Percentiles rank a stretch among this genome's conserved stretches.
phyloP scores from a whole-genome alignment of 331 rosid species.

The Acacia concinna region DNA sequence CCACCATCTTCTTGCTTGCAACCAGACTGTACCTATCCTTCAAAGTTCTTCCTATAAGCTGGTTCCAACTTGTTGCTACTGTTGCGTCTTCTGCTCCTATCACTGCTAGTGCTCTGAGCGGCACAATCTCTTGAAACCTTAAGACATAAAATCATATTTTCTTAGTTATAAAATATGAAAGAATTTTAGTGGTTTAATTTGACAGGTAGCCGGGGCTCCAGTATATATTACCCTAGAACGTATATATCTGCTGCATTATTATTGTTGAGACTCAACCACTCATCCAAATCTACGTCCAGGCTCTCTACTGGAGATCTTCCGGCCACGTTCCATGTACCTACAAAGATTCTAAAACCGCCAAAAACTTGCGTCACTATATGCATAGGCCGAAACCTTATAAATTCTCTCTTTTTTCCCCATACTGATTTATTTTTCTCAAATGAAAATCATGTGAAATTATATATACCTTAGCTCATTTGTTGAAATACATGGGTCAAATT shows the following conservation, averaged over 20 bases:
- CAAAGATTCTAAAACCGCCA: constrained; percentile 60
- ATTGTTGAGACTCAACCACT: constrained; percentile 87
- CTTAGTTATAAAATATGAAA: not conserved
- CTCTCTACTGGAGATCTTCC: constrained; percentile 86
- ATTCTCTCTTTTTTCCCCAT: not conserved
- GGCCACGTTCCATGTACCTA: constrained; percentile 97
- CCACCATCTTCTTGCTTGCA: constrained; percentile 96
- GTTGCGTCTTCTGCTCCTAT: constrained; percentile 81
- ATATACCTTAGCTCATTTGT: constrained; percentile 62
- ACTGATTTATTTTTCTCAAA: constrained; percentile 10
- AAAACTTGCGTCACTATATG: constrained; percentile 6
- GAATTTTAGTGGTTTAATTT: not conserved
- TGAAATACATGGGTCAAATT: constrained; percentile 65
- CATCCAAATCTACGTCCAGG: constrained; percentile 86
- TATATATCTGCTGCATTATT: constrained; percentile 76
- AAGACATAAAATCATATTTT: not conserved
- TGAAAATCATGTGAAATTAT: not conserved
- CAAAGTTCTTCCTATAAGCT: constrained; percentile 65
- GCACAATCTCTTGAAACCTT: constrained; percentile 95
- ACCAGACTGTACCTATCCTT: constrained; percentile 57
- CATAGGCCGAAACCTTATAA: not conserved
- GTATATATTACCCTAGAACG: constrained; percentile 68
- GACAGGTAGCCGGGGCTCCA: not conserved
- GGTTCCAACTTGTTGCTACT: constrained; percentile 83
- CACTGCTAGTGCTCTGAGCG: constrained; percentile 67